Base-by-base conservation (phyloP, 257 asterid species). In the Echites panduratus region DNA sequence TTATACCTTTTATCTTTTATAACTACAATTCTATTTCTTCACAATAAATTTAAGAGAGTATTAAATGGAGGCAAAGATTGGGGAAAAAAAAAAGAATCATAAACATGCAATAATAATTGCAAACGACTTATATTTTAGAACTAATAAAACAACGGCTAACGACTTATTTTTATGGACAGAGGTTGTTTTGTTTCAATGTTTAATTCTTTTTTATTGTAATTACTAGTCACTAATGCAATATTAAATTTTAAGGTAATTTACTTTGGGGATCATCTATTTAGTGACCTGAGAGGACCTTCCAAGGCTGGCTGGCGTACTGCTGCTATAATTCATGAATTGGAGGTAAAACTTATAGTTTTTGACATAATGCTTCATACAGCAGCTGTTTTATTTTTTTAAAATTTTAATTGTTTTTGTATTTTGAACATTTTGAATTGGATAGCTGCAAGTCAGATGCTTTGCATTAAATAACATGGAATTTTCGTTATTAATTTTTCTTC, bases 271-370 rank as follows among this genome's bases (percentile, higher is more conserved):
- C 99, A 95, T 84, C 85, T 95, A 41, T 95, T 95, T 84, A 95
- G 97, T 77, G 99, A 95, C 83, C 90, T 92, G 58, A 85, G 98
- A 79, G 99, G 98, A 73, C 99, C 99, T 81, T 90, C 99, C 70
- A 92, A 89, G 82, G 87, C 99, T 10, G 99, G 99, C 63, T 95
- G 99, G 99, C 93, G 88, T 67, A 95, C 99, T 53, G 98, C 97
- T 75, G 99, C 99, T 45, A 92, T 95, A 74, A 79, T 95, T 84
- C 98, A 90, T 57, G 99, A 95, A 81, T 79, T 95, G 83, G 96
- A 87, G 87, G 99, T 92, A 78, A 77, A 85, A 44, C 48, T 35
- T 57, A 9, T n/a, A n/a, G 17, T 24, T 70, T 71, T 57, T 41
- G 4, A 41, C 16, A 38, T 26, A 19, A 22, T 24, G n/a, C 59